Conservation (phyloP, 306 rosid genomes). For the Inga laurina region DNA sequence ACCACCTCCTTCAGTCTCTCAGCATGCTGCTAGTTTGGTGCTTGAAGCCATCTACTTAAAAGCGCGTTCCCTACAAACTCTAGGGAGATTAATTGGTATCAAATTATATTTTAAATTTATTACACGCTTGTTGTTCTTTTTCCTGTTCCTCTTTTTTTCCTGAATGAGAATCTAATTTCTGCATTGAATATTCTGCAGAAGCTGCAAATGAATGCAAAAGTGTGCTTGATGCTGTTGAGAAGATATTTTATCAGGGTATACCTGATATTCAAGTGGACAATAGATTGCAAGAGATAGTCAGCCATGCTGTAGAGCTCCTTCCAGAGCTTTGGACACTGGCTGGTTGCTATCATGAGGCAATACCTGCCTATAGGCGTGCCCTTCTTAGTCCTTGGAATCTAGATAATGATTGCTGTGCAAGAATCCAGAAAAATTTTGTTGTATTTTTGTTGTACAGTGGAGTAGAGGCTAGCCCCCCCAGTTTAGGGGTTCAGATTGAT, state of each 20-base stretch:
- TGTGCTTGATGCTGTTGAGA: slow-evolving; percentile 92
- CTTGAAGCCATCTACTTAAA: slow-evolving; percentile 98
- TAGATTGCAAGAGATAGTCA: slow-evolving; percentile 87
- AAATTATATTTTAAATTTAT: slow-evolving; percentile 24
- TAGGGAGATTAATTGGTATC: slow-evolving; percentile 76
- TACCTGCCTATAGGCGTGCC: slow-evolving; percentile 83
- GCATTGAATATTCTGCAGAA: slow-evolving; percentile 52
- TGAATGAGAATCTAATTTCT: slow-evolving; percentile 18
- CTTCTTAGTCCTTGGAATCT: slow-evolving; percentile 96
- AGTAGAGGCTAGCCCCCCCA: slow-evolving; percentile 91
- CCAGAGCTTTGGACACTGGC: slow-evolving; percentile 95
- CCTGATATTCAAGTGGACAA: slow-evolving; percentile 81
- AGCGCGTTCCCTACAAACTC: slow-evolving; percentile 91
- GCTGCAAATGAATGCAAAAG: slow-evolving; percentile 90
- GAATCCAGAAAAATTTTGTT: slow-evolving; percentile 86
- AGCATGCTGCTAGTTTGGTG: slow-evolving; percentile 95
- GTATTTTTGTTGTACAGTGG: slow-evolving; percentile 87
- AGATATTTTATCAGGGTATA: slow-evolving; percentile 79
- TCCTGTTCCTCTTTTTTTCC: slow-evolving; percentile 17
- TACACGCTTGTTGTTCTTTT: slow-evolving; percentile 2
- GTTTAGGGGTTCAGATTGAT: slow-evolving; percentile 87
- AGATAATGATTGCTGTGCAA: slow-evolving; percentile 72
- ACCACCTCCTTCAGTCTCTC: slow-evolving; percentile 73
- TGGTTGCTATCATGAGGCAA: slow-evolving; percentile 69
- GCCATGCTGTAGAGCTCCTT: slow-evolving; percentile 95